These are phyloP conservation scores for Radiomyces spectabilis DNA, from an alignment of 192 early-diverging fungal genomes.

Conservation along the genomic window DNA sequence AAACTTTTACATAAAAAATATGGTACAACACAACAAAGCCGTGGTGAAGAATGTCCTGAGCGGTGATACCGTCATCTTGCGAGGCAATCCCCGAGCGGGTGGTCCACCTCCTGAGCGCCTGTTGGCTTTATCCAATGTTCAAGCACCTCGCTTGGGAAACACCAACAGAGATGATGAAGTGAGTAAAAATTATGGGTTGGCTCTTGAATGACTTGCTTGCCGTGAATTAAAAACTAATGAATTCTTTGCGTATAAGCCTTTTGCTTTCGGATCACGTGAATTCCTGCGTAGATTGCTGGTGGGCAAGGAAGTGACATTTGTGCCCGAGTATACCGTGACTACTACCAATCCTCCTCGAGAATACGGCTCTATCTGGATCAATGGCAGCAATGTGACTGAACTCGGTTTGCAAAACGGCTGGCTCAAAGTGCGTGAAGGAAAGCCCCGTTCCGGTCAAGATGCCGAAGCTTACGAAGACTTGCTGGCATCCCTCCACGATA, in stretches of 20 bases:
- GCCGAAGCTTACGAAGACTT: slow-evolving; percentile 27
- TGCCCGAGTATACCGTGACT: slow-evolving; percentile 65
- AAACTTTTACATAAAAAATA: too few species aligned
- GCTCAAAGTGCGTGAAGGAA: slow-evolving; percentile 67
- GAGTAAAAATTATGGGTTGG: slow-evolving; percentile 8
- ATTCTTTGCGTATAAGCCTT: slow-evolving; percentile 38
- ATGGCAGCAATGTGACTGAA: slow-evolving; percentile 61
- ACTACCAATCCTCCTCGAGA: slow-evolving; percentile 61
- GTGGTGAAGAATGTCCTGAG: slow-evolving; percentile 85
- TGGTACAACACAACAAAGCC: slow-evolving; percentile 45
- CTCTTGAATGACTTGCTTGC: too few species aligned
- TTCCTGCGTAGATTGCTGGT: slow-evolving; percentile 79
- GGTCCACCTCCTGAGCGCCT: slow-evolving; percentile 82
- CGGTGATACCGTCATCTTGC: slow-evolving; percentile 87
- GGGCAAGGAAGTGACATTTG: slow-evolving; percentile 85
- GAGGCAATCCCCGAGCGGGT: slow-evolving; percentile 65
- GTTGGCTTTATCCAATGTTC: slow-evolving; percentile 74
- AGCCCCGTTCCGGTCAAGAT: slow-evolving; percentile 25
- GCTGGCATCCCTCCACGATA: slow-evolving; percentile 41
- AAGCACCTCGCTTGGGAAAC: slow-evolving; percentile 81
- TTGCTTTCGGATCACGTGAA: slow-evolving; percentile 84
- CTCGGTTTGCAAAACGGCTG: slow-evolving; percentile 77
- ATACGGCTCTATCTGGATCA: slow-evolving; percentile 47
- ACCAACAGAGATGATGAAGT: slow-evolving; percentile 85
- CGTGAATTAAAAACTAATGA: too few species aligned